phyloP scores from a whole-genome alignment of 805 yeast genomes.

The Wilhelminamyces savonicus region DNA sequence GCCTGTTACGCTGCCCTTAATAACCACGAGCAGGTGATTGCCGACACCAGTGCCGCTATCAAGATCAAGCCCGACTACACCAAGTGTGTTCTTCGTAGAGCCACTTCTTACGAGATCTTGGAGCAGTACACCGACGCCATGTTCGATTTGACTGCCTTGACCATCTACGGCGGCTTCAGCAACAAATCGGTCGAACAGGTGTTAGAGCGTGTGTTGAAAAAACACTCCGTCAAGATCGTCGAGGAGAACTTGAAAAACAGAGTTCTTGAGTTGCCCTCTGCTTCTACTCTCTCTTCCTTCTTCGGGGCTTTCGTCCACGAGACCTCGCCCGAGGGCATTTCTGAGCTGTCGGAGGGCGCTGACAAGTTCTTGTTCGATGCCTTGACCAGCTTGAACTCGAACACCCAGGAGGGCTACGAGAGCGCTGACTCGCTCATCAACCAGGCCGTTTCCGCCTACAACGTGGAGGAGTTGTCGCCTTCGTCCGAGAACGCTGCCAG shows the following conservation, averaged over 20 bases:
- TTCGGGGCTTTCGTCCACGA: conserved; percentile 76
- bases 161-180: conserved; percentile 77
- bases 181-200: conserved; percentile 72
- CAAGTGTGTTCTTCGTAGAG: conserved; percentile 90
- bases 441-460: conserved; percentile 52
- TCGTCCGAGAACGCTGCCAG: conserved; percentile 32
- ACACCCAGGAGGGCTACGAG: conserved; percentile 55
- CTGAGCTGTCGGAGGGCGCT: conserved; percentile 52
- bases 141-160: conserved; percentile 85
- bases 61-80: conserved; percentile 82
- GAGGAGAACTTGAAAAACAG: conserved; percentile 50
- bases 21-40: conserved; percentile 76
- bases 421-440: conserved; percentile 52
- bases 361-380: conserved; percentile 63
- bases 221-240: conserved; percentile 69
- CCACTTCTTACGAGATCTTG: conserved; percentile 80
- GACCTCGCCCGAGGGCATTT: conserved; percentile 41
- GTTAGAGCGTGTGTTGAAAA: conserved; percentile 80
- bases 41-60: conserved; percentile 82
- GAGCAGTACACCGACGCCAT: conserved; percentile 79
- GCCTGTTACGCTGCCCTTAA: conserved; percentile 87
- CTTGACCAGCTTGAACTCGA: conserved; percentile 45
- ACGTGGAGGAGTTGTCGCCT: conserved; percentile 23
- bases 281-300: conserved; percentile 79
- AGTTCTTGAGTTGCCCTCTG: conserved; percentile 64